These are phyloP conservation scores for Clavispora carvajalis DNA, from an alignment of 805 yeast species.

Conservation along the genomic window DNA sequence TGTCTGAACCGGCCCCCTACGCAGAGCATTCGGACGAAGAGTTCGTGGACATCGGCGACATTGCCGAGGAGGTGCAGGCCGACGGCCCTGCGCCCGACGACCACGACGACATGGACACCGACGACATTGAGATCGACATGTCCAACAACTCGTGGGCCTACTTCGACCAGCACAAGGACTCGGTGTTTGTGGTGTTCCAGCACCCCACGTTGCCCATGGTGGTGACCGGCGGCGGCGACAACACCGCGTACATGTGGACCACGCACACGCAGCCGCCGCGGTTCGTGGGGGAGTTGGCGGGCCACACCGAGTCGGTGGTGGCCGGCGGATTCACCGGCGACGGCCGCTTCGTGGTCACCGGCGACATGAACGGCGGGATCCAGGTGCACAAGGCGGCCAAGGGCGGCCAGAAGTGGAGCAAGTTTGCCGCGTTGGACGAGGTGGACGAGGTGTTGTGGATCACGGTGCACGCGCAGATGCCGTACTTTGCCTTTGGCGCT, in stretches of 20 bases:
- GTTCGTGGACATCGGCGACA: conserved; percentile 39
- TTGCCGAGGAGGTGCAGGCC: conserved; percentile 32
- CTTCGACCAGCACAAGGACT: conserved; percentile 87
- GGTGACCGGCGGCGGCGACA: conserved; percentile 94
- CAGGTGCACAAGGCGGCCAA: conserved; percentile 65
- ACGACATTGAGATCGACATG: conserved; percentile 57
- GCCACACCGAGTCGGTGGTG: conserved; percentile 85
- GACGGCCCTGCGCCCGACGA: conserved; percentile 31
- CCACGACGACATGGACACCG: conserved; percentile 33
- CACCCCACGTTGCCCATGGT: conserved; percentile 86
- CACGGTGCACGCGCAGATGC: conserved; percentile 68
- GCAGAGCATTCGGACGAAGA: conserved; percentile 19
- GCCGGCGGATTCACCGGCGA: conserved; percentile 78
- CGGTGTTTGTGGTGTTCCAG: conserved; percentile 72
- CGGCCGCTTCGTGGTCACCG: conserved; percentile 78
- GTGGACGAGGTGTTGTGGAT: conserved; percentile 90
- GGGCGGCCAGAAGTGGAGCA: conserved; percentile 80
- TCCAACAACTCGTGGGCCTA: conserved; percentile 84
- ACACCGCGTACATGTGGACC: conserved; percentile 87
- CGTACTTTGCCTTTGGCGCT: conserved; percentile 88
- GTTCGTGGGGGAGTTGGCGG: conserved; percentile 67
- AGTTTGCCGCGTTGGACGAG: conserved; percentile 68
- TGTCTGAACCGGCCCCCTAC: conserved; percentile 10
- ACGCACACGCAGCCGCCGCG: conserved; percentile 82
- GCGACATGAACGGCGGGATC: conserved; percentile 91